Evolutionary conservation across 306 rosid genomes (phyloP).

Genomic region (Gleditsia sinensis): DNA sequence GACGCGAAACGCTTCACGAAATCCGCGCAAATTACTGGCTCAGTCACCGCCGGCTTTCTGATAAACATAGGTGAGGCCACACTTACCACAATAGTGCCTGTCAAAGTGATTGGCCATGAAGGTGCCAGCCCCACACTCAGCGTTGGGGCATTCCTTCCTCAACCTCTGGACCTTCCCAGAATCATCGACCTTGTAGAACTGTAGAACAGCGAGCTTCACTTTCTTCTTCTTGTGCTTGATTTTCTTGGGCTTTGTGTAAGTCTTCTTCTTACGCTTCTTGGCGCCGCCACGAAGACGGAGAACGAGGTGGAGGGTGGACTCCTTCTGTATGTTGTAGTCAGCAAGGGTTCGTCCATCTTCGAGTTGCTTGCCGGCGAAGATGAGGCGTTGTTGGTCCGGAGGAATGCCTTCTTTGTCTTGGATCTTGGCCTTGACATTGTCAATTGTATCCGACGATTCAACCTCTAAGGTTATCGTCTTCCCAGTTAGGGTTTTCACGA

Average conservation of each 20-base stretch:
- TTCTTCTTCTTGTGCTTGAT: conserved; percentile 45
- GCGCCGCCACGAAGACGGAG: conserved; percentile 44
- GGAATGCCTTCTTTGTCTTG: conserved; percentile 27
- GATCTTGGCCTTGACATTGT: conserved; percentile 27
- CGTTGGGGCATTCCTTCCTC: conserved; percentile 45
- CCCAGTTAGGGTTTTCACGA: conserved; percentile 26
- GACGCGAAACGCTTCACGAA: not conserved
- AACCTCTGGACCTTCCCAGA: conserved; percentile 43
- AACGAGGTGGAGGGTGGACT: conserved; percentile 39
- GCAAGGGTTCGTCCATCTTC: conserved; percentile 45
- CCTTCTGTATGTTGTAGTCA: conserved; percentile 46
- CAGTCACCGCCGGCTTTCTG: conserved; percentile 41
- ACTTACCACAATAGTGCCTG: conserved; percentile 48
- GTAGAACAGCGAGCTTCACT: conserved; percentile 35
- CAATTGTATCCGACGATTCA: conserved; percentile 32
- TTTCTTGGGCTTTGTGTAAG: conserved; percentile 44
- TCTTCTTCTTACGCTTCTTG: conserved; percentile 49
- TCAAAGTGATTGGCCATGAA: conserved; percentile 40
- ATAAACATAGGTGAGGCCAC: conserved; percentile 44
- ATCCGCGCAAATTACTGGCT: not conserved
- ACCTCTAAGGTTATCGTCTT: conserved; percentile 39
- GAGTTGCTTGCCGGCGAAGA: conserved; percentile 39
- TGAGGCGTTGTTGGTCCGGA: conserved; percentile 37
- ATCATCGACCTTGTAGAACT: too few species aligned
- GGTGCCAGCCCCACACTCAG: conserved; percentile 40